Base-by-base conservation (phyloP, 441 rosid species). In the Macaranga tanarius region DNA sequence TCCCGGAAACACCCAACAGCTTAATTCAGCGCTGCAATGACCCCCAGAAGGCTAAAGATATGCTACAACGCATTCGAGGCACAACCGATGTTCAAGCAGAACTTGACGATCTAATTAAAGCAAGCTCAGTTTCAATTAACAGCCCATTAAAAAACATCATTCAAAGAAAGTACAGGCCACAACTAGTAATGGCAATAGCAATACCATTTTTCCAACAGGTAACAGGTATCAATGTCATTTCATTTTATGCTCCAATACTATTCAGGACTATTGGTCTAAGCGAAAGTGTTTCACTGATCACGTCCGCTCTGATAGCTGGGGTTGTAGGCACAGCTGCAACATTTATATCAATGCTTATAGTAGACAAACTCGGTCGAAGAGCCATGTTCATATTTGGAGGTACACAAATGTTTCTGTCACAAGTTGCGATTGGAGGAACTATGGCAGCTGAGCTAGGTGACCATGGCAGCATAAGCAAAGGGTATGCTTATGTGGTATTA, bases 231-330 rank as follows among this genome's bases (percentile, higher is more conserved):
- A 86, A 85, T 74, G 79, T 86, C 44, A 86, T 91, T 68, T 85
- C 90, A 28, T 93, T 93, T 65, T 91, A 87, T 16, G 92, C 96
- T 9, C 98, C 98, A 11, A 78, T 84, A 26, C 77, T 89, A 0
- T 89, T 89, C 75, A 84, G 86, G 42, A 84, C 98, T 2, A 87
- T 91, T 6, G 94, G 97, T 19, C 84, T 91, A 25, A 90, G 92
- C 45, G 84, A 75, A 44, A 85, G 86, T 58, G 79, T 86, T 10
- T 88, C 96, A 20, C 84, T 93, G 45, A 42, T 42, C 16, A 79
- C 86, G 16, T 83, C 97, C 0, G 75, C 93, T 0, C 50, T 90
- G 12, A 77, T 90, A 28, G 80, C 86, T 4, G 98, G 93, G 0
- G 25, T 86, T 55, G 94, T 91, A 56, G 89, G 84, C 31, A 77